Conservation (phyloP, 1,139 yeast genomes). For the Scheffersomyces quercinus region DNA sequence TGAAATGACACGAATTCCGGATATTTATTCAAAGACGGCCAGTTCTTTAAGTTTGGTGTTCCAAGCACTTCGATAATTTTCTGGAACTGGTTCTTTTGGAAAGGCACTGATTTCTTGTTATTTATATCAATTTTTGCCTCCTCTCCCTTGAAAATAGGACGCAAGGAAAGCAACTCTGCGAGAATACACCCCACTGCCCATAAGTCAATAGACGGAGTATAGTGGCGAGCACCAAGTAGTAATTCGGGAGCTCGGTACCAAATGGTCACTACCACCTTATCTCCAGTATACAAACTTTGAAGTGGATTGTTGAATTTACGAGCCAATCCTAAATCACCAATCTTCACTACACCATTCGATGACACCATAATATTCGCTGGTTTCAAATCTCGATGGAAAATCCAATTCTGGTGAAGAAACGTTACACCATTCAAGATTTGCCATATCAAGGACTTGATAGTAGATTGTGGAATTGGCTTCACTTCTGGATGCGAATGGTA, state of each 20-base stretch:
- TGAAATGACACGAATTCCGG: constrained; percentile 76
- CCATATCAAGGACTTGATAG: constrained; percentile 83
- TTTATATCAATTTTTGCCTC: constrained; percentile 86
- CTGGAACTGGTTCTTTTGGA: constrained; percentile 88
- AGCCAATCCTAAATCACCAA: constrained; percentile 95
- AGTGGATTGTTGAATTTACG: constrained; percentile 85
- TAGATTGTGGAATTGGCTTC: constrained; percentile 72
- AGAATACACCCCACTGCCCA: constrained; percentile 98
- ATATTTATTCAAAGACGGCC: constrained; percentile 78
- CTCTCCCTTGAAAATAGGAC: constrained; percentile 97
- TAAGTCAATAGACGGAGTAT: constrained; percentile 90
- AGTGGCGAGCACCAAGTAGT: constrained; percentile 86
- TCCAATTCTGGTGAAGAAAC: constrained; percentile 93
- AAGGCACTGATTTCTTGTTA: constrained; percentile 87
- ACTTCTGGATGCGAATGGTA: constrained; percentile 89
- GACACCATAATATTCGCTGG: constrained; percentile 99
- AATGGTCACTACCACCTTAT: constrained; percentile 95
- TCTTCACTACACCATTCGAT: constrained; percentile 82
- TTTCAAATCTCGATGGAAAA: constrained; percentile 89
- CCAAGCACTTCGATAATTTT: constrained; percentile 91
- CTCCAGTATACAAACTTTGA: constrained; percentile 89
- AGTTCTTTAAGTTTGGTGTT: constrained; percentile 69
- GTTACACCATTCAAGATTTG: constrained; percentile 91
- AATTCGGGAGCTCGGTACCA: constrained; percentile 98
- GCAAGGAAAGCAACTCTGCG: constrained; percentile 82